Conservation (phyloP, 2,329 filamentous ascomycete species). For the Remersonia thermophila region DNA sequence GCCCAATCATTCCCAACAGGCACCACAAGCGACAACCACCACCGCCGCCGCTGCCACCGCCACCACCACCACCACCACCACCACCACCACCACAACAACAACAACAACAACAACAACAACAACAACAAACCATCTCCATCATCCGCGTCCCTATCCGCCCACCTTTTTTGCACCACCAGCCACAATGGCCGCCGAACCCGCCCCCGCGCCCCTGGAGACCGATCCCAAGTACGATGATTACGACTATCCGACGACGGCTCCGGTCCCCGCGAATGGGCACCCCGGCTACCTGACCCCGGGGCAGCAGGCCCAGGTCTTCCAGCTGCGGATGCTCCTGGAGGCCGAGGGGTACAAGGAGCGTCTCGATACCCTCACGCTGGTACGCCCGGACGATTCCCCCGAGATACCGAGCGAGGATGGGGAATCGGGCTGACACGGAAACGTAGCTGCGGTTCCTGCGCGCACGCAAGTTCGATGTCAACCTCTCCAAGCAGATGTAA, state of each 20-base stretch:
- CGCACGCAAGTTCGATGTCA: slow-evolving; percentile 89
- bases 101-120: too few species aligned
- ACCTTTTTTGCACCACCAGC: slow-evolving; percentile 2
- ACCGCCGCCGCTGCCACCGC: too few species aligned
- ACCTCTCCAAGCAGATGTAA: slow-evolving; percentile 76
- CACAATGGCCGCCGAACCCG: slow-evolving; percentile 11
- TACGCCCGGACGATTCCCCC: slow-evolving; percentile 28
- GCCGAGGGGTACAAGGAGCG: slow-evolving; percentile 67
- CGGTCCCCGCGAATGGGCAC: slow-evolving; percentile 61
- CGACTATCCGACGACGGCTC: slow-evolving; percentile 74
- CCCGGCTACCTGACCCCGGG: slow-evolving; percentile 74
- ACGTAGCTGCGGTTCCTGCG: slow-evolving; percentile 72
- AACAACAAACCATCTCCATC: too few species aligned
- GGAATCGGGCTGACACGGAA: not conserved
- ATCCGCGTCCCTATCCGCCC: too few species aligned
- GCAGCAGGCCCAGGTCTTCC: slow-evolving; percentile 80
- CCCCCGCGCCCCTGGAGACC: slow-evolving; percentile 35
- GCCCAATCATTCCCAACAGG: not conserved
- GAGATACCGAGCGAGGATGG: too few species aligned
- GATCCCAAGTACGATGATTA: slow-evolving; percentile 94
- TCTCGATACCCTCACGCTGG: slow-evolving; percentile 84
- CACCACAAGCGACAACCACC: too few species aligned
- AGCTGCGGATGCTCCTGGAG: slow-evolving; percentile 79
- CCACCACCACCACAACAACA: too few species aligned
- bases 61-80: too few species aligned